A percentile compares a stretch with the other conserved stretches of the same genome.
phyloP scores from a whole-genome alignment of 768 basidiomycete species.

The Kondoa malvinella region DNA sequence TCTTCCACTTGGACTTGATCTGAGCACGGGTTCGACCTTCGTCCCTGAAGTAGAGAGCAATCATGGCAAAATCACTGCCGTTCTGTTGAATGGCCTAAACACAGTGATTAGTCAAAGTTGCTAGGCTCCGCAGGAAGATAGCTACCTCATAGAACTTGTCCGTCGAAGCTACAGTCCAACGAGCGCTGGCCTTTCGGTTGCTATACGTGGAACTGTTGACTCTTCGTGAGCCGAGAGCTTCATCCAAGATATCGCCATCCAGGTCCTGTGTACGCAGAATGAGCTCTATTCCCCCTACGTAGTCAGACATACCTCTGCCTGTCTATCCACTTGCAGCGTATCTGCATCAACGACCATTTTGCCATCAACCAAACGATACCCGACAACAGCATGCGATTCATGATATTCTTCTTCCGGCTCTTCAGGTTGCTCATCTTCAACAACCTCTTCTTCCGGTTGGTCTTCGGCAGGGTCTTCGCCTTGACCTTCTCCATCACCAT shows the following conservation, averaged over 20 bases:
- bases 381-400: background rate
- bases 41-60: slow-evolving; percentile 50
- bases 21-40: slow-evolving; percentile 72
- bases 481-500: background rate
- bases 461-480: background rate
- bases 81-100: slow-evolving; percentile 71
- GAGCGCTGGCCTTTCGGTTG: slow-evolving; percentile 59
- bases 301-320: background rate
- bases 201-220: slow-evolving; percentile 65
- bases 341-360: background rate
- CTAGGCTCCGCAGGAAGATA: slow-evolving; percentile 11
- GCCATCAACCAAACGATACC: background rate
- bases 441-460: background rate
- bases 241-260: background rate
- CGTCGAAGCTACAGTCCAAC: slow-evolving; percentile 81
- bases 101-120: slow-evolving; percentile 11
- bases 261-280: background rate
- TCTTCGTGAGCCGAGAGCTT: background rate
- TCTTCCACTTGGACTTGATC: slow-evolving; percentile 83
- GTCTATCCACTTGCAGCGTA: background rate
- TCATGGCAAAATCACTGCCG: slow-evolving; percentile 82
- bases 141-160: slow-evolving; percentile 70
- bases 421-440: background rate
- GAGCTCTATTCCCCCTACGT: background rate
- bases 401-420: background rate